These are phyloP conservation scores for Conoideocrella luteorostrata DNA, from an alignment of 2,329 filamentous ascomycete genomes.

Conservation along the genomic window DNA sequence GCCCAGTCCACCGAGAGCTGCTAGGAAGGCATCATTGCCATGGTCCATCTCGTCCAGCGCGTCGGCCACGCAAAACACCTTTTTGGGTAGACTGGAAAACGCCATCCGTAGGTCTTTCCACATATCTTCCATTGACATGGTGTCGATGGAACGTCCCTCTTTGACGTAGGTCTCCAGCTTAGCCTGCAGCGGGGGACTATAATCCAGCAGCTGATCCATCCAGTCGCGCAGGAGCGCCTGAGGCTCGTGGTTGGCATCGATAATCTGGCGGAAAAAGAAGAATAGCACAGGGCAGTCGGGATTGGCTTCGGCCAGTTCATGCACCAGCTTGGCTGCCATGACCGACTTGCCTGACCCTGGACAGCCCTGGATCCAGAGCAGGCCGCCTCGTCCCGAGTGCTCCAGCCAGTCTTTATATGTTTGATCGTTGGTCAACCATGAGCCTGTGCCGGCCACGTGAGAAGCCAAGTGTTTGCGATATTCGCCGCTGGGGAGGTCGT, in stretches of 20 bases:
- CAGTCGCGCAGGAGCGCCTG: conserved; percentile 25
- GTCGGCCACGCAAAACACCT: conserved; percentile 34
- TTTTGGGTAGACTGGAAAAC: conserved; percentile 1
- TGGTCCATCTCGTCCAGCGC: conserved; percentile 41
- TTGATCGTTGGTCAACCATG: conserved; percentile 12
- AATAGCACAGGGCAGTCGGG: conserved; percentile 22
- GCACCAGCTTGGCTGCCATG: conserved; percentile 21
- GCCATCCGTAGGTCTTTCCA: not conserved
- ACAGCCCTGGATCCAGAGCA: conserved; percentile 29
- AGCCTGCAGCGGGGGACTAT: conserved; percentile 23
- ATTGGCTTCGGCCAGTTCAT: conserved; percentile 11
- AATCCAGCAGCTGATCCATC: conserved; percentile 25
- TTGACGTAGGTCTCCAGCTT: conserved; percentile 14
- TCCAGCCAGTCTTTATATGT: conserved; percentile 14
- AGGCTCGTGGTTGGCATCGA: conserved; percentile 27
- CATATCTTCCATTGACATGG: not conserved
- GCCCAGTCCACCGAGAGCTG: conserved; percentile 24
- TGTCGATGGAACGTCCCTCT: not conserved
- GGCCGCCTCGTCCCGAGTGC: conserved; percentile 7
- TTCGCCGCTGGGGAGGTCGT: conserved; percentile 19
- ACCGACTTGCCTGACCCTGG: conserved; percentile 34
- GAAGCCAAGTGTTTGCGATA: conserved; percentile 19
- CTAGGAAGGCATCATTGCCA: conserved; percentile 25
- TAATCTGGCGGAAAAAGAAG: conserved; percentile 34
- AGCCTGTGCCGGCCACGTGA: conserved; percentile 15